Percentiles rank a stretch among this genome's conserved stretches.
These are phyloP conservation scores for Auricularia sp. DNA, from an alignment of 768 basidiomycete species.

Conservation along the genomic window DNA sequence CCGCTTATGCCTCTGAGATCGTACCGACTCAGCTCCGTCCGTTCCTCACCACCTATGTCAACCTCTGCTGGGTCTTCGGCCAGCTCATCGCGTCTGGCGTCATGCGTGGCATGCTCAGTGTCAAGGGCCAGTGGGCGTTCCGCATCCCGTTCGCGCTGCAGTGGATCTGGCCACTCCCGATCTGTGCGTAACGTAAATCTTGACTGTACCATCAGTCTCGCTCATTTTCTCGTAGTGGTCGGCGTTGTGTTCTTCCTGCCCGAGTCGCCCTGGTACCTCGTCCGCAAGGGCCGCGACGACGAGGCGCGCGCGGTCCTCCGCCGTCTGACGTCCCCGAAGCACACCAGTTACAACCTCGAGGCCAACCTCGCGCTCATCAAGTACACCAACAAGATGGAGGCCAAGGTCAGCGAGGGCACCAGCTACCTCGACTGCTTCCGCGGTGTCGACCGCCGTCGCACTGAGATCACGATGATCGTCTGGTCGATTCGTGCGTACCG, in stretches of 20 bases:
- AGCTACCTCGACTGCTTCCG: slow-evolving; percentile 30
- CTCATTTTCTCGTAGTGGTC: slow-evolving; percentile 15
- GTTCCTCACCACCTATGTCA: slow-evolving; percentile 22
- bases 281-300: slow-evolving; percentile 21
- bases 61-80: slow-evolving; percentile 23
- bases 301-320: slow-evolving; percentile 19
- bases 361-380: slow-evolving; percentile 25
- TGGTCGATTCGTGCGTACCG: slow-evolving; percentile 69
- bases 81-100: slow-evolving; percentile 17
- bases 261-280: slow-evolving; percentile 21
- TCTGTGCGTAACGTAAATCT: slow-evolving; percentile 14
- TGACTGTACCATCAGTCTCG: not conserved
- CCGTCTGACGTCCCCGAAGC: slow-evolving; percentile 11
- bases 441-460: slow-evolving; percentile 22
- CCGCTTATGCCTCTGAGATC: slow-evolving; percentile 25
- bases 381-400: slow-evolving; percentile 28
- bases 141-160: slow-evolving; percentile 2
- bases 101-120: slow-evolving; percentile 11
- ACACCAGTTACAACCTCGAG: slow-evolving; percentile 15
- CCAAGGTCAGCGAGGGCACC: slow-evolving; percentile 20
- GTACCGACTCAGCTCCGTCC: slow-evolving; percentile 21
- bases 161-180: slow-evolving; percentile 17
- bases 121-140: slow-evolving; percentile 13
- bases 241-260: slow-evolving; percentile 19
- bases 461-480: slow-evolving; percentile 71